Evolutionary conservation across 306 rosid species (phyloP).

Genomic region (Quercus wislizeni): DNA sequence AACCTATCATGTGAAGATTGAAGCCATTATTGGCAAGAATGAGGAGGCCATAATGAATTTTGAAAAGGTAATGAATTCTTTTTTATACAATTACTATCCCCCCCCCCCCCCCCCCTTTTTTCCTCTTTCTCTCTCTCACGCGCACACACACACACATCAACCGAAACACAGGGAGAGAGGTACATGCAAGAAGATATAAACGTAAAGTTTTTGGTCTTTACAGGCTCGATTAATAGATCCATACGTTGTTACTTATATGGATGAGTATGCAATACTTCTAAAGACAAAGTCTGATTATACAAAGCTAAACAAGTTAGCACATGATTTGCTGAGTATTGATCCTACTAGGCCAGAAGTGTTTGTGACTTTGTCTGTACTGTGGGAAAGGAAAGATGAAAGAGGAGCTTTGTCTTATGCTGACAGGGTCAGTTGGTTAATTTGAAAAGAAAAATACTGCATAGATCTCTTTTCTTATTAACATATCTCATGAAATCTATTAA

Average conservation of each 20-base stretch:
- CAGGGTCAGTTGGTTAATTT: constrained; percentile 54
- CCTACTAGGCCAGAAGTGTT: constrained; percentile 94
- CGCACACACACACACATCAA: background rate
- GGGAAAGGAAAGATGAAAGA: constrained; percentile 94
- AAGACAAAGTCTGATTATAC: constrained; percentile 84
- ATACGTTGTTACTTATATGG: constrained; percentile 82
- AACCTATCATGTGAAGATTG: constrained; percentile 61
- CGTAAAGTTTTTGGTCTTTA: constrained; percentile 30
- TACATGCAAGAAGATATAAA: constrained; percentile 3
- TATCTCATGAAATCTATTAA: constrained; percentile 28
- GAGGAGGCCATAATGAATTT: constrained; percentile 94
- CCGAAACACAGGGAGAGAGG: background rate
- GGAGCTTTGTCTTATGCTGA: constrained; percentile 93
- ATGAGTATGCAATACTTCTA: constrained; percentile 98
- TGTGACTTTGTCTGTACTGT: constrained; percentile 88
- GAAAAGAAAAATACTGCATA: constrained; percentile 9
- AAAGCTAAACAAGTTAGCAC: constrained; percentile 83
- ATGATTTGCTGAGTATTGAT: constrained; percentile 85
- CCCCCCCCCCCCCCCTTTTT: too few species aligned
- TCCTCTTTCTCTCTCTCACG: background rate
- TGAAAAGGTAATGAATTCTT: constrained; percentile 65
- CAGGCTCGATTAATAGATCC: constrained; percentile 97
- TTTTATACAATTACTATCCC: background rate
- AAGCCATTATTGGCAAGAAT: constrained; percentile 90
- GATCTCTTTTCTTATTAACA: constrained; percentile 20